A percentile compares a stretch with the other conserved stretches of the same genome.
phyloP scores from a whole-genome alignment of 495 filamentous ascomycete species.

The Penicillium herquei region DNA sequence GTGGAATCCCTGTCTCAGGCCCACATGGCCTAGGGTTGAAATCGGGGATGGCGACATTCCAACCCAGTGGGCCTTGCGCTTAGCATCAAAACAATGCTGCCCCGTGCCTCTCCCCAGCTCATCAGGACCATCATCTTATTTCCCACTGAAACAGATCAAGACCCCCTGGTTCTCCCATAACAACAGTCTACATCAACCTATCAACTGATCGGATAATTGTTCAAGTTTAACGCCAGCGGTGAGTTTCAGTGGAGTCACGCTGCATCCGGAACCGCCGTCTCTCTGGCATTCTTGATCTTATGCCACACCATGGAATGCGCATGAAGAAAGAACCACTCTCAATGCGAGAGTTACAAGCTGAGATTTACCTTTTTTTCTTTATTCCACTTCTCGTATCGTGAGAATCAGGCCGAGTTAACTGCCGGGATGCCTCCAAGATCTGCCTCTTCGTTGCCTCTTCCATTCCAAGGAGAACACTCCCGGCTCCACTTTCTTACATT shows the following conservation, averaged over 20 bases:
- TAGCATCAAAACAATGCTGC: conserved; percentile 9
- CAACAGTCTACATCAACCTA: not conserved
- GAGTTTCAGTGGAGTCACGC: conserved; percentile 1
- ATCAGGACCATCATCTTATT: not conserved
- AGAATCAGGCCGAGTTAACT: not conserved
- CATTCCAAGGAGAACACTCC: conserved; percentile 7
- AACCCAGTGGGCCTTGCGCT: conserved; percentile 8
- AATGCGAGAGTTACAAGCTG: conserved; percentile 15
- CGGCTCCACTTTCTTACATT: not conserved
- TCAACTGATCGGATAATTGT: no score
- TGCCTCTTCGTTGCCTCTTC: conserved; percentile 11
- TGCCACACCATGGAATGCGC: conserved; percentile 13
- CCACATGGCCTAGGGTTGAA: conserved; percentile 16
- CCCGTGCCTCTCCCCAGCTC: conserved; percentile 3
- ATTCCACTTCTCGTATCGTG: not conserved
- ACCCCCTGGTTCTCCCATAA: not conserved
- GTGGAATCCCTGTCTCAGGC: conserved; percentile 15
- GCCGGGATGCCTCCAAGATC: not conserved
- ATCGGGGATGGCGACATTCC: not conserved
- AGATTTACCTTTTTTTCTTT: not conserved
- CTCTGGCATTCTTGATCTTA: conserved; percentile 11
- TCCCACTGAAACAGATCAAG: not conserved
- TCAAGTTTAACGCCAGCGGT: not conserved
- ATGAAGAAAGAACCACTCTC: conserved; percentile 8
- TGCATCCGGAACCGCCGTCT: conserved; percentile 9